phyloP scores from a whole-genome alignment of 441 rosid genomes.

The Biscutella laevigata region DNA sequence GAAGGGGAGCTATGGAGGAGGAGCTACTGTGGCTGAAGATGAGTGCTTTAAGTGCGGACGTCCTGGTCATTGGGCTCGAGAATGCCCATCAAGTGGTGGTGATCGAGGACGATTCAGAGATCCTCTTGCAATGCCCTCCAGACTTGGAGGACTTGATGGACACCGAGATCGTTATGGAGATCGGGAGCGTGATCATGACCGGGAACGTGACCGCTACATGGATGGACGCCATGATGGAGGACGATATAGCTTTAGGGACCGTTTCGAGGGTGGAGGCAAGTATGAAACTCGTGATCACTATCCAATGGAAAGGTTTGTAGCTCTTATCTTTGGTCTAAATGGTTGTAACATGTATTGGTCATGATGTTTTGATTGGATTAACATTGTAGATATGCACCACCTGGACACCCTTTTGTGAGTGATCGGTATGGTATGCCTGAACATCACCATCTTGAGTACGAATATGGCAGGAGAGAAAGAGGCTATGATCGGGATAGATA shows the following conservation, averaged over 20 bases:
- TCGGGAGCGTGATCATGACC: constrained; percentile 47
- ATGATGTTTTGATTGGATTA: not conserved
- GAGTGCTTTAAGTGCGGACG: constrained; percentile 91
- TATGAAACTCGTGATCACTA: constrained; percentile 62
- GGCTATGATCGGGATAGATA: constrained; percentile 54
- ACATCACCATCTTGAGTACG: constrained; percentile 28
- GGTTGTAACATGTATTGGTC: not conserved
- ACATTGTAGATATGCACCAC: constrained; percentile 46
- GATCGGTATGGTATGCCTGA: constrained; percentile 53
- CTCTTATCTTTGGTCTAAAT: not conserved
- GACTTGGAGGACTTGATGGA: constrained; percentile 51
- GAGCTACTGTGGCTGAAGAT: constrained; percentile 55
- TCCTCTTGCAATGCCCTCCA: constrained; percentile 46
- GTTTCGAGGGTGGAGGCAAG: constrained; percentile 52
- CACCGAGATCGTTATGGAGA: constrained; percentile 29
- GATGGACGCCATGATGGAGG: constrained; percentile 81
- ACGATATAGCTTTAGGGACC: constrained; percentile 59
- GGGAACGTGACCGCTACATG: constrained; percentile 41
- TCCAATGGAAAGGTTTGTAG: constrained; percentile 51
- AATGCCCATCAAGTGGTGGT: constrained; percentile 71
- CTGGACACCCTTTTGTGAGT: constrained; percentile 53
- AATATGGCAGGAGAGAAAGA: constrained; percentile 57
- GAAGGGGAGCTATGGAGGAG: constrained; percentile 54
- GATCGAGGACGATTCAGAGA: constrained; percentile 50
- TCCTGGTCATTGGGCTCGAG: constrained; percentile 85